Base-by-base conservation (phyloP, 1,284 basidiomycete genomes). In the Ceratobasidium sp. region DNA sequence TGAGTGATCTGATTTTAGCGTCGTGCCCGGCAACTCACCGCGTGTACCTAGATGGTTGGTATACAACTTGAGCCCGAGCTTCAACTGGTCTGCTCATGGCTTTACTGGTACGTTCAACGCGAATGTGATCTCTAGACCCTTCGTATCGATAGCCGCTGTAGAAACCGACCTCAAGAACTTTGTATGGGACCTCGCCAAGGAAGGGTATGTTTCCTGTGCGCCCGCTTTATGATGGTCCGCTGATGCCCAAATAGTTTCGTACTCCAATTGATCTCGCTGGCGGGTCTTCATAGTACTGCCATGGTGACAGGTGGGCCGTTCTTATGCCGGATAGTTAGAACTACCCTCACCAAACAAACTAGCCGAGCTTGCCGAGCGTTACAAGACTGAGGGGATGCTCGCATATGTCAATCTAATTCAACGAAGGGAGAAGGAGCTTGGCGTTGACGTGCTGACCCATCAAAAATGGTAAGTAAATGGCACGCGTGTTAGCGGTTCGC, bases 51-150 rank as follows among this genome's bases (percentile, higher is more conserved):
- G 79, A 78, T 83, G 89, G 90, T 88, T 97, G 77, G 94, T 96
- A n/a, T 97, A 97, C 80, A 97, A 97, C 80, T 83, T 97, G 74
- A 94, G 92, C 78, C 95, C 94, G 2, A 94, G 92, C 78, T 97
- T 97, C 85, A 96, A 97, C 81, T 97, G 95, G 95, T 84, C 87
- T 32, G 87, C 85, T 12, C 90, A 92, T 78, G 94, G 94, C 18
- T 96, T 92, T 81, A 87, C 85, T 55, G 89, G 90, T 88, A 74
- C 71, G 80, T n/a, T n/a, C n/a, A n/a, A n/a, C 26, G n/a, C n/a
- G 23, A 41, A 30, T 3, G 4, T 8, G 14, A n/a, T 23, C 32
- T 32, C 72, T 72, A n/a, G 26, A 28, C 16, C 3, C 43, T 21
- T 8, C 5, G 8, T 41, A 41, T 41, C 18, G 50, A 46, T n/a